Conservation (phyloP, 2,329 filamentous ascomycete species). For the Juglanconis oblonga region DNA sequence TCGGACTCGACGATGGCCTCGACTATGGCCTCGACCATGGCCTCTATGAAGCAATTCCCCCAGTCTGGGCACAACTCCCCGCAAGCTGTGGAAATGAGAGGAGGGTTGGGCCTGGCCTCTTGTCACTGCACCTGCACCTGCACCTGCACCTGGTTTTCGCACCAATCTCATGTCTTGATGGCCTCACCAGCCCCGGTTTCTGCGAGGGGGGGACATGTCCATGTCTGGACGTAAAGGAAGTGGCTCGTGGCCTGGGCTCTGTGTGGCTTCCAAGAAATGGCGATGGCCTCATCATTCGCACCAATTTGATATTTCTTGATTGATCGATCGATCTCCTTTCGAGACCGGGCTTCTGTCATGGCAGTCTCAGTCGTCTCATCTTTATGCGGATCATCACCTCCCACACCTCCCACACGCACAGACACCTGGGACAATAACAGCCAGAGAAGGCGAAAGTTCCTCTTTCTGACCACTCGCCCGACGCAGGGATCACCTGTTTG, state of each 20-base stretch:
- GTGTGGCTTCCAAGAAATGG: background rate
- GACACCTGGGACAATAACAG: background rate
- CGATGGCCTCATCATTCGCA: background rate
- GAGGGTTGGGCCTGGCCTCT: background rate
- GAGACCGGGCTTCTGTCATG: background rate
- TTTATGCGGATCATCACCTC: background rate
- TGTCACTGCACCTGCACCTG: background rate
- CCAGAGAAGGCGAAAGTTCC: background rate
- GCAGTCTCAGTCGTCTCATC: background rate
- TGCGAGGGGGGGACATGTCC: background rate
- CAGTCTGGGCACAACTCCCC: background rate
- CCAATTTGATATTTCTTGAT: background rate
- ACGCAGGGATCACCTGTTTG: background rate
- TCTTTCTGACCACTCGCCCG: background rate
- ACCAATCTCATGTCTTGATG: background rate
- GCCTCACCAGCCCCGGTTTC: background rate
- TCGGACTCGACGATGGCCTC: background rate
- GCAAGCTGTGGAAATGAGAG: conserved; percentile 8
- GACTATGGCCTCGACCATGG: background rate
- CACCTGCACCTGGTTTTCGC: background rate
- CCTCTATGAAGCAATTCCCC: background rate
- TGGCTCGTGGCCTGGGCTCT: background rate
- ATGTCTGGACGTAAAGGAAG: background rate
- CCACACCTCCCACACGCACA: too few species aligned
- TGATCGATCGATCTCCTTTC: background rate